These are phyloP conservation scores for Metschnikowia noctiluminum DNA, from an alignment of 805 yeast species.

Conservation along the genomic window DNA sequence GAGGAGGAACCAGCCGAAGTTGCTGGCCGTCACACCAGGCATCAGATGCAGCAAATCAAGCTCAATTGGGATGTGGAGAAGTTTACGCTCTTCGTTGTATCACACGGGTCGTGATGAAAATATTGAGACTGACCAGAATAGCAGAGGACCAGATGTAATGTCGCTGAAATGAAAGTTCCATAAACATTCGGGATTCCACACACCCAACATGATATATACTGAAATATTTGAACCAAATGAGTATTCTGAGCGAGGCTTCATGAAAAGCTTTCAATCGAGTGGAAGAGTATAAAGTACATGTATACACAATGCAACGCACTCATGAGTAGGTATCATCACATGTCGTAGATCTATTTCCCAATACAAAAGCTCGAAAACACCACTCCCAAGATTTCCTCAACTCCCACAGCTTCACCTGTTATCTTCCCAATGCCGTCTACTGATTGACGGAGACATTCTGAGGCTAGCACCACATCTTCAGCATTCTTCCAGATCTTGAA, in stretches of 20 bases:
- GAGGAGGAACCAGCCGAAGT: slow-evolving; percentile 22
- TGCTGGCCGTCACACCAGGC: slow-evolving; percentile 44
- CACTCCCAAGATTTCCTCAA: slow-evolving; percentile 87
- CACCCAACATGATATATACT: too few relatives aligned
- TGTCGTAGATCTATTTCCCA: slow-evolving; percentile 56
- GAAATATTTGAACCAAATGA: too few relatives aligned
- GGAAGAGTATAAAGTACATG: too few relatives aligned
- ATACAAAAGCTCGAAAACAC: slow-evolving; percentile 92
- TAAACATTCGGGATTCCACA: too few relatives aligned
- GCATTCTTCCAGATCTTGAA: slow-evolving; percentile 48
- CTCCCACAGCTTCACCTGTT: slow-evolving; percentile 84
- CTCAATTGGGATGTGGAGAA: slow-evolving; percentile 46
- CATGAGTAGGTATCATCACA: too few relatives aligned
- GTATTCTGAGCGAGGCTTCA: too few relatives aligned
- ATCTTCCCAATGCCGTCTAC: slow-evolving; percentile 88
- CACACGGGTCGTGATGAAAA: slow-evolving; percentile 10
- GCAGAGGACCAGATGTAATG: neutral
- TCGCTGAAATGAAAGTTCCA: too few relatives aligned
- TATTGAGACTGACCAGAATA: neutral
- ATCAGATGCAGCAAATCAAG: slow-evolving; percentile 43
- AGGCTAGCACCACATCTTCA: slow-evolving; percentile 75
- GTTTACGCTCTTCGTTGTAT: slow-evolving; percentile 32
- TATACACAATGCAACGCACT: too few relatives aligned
- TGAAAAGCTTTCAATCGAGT: too few relatives aligned
- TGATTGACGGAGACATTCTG: slow-evolving; percentile 70